Base-by-base conservation (phyloP, 352 stramenopile genomes). In the Phytophthora tubulina region DNA sequence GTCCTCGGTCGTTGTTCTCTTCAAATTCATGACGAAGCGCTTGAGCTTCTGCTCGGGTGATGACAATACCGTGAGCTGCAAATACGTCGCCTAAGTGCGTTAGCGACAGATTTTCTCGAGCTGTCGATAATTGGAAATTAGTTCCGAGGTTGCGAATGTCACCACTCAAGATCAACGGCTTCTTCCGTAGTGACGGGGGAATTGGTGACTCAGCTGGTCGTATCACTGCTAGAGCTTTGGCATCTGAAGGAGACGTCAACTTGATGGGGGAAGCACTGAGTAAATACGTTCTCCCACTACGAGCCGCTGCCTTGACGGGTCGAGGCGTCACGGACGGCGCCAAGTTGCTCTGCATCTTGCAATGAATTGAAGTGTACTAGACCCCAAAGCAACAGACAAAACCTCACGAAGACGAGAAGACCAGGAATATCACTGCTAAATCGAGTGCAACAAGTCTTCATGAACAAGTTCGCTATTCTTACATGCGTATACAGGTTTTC, bases 131-230 rank as follows among this genome's bases (percentile, higher is more conserved):
- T 4, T 82, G 70, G 46, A 94, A 92, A 53, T 91, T 91, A 58
- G 72, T 91, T 27, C 80, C 81, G 17, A 94, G 64, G 65, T 94
- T 94, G 38, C 86, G 82, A 51, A 92, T 90, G 63, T 94, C 86
- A 2, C 86, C 86, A 9, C 72, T 81, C 9, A 90, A 56, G 45
- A 92, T 88, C 51, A 94, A 39, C 54, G 75, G 82, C 61, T 90
- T 92, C 75, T 90, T 91, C 4, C 83, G 78, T 27, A 76, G 41
- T 9, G 65, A 53, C 39, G 63, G 45, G 0, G 70, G 68, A 10
- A 72, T 62, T 3, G 81, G 57, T 1, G 77, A 68, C 27, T 88
- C 80, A 0, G 80, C 54, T 2, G 62, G 67, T 17, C 83, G 83
- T 6, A 82, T 31, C 36, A 69, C 39, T 31, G 53, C 57, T 45